Evolutionary conservation across 2,329 filamentous ascomycete genomes (phyloP), one percentile per base, ranked within the genome.

Genomic region (Teratosphaeria destructans): DNA sequence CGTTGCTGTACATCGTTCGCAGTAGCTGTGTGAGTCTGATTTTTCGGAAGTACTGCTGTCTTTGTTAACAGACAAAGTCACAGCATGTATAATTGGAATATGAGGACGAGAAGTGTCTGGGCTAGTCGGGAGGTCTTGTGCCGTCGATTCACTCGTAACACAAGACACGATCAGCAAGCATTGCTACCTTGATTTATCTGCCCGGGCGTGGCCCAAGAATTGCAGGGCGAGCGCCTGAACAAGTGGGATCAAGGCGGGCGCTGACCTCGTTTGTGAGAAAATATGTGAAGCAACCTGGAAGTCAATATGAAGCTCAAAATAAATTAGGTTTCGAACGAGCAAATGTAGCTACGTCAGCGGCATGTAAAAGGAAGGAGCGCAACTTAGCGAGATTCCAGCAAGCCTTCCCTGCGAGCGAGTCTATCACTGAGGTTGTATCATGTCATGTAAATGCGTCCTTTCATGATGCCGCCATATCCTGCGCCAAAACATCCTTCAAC

Each of bases 401-500:
- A 23, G 16, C 3, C 37, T 39, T 16, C 11, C 11, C 37, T 32
- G 29, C 29, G 29, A 4, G 29, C 29, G 29, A 39, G 10, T 16
- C 37, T 39, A 12, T 39, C 37, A 39, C 11, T 39, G 37, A 47
- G 7, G 16, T 47, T n/a, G 43, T 10, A 23, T 23, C 37, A 16
- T 49, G 16, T 23, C 43, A 5, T 49, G 43, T n/a, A 49, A 6
- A 19, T 10, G n/a, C 43, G 5, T 49, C 43, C 43, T 16, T 49
- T 26, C 39, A 58, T 19, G 34, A 27, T 8, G 47, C 55, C 5
- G 47, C 49, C 37, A 68, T 60, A 7, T 58, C 60, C 23, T 57
- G 49, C 55, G 59, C 59, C 59, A 69, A 29, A 10, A 57, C 53
- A 52, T 59, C 23, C n/a, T 12, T 54, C 53, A 54, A 23, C 6